A percentile compares a stretch with the other conserved stretches of the same genome.
Evolutionary conservation across 345 rosid species (phyloP).

Genomic region (Eucalyptus globulus): DNA sequence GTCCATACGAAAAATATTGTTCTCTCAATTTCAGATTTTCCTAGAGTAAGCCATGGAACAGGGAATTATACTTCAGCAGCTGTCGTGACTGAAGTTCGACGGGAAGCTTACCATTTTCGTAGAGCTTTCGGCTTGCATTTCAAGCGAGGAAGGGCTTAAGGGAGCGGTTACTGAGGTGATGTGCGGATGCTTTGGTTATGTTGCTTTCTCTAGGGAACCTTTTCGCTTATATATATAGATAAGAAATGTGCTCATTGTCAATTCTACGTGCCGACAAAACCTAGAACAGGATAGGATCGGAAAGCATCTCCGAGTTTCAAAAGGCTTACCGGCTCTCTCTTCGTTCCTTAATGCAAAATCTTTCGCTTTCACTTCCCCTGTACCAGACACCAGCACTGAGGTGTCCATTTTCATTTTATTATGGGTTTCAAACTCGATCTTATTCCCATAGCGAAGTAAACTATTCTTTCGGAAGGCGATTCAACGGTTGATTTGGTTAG

Average conservation of each 20-base stretch:
- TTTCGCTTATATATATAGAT: background rate
- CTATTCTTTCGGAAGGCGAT: background rate
- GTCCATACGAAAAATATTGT: background rate
- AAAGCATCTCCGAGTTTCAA: background rate
- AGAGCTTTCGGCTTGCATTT: background rate
- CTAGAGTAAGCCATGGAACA: background rate
- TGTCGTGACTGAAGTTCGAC: background rate
- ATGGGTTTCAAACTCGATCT: background rate
- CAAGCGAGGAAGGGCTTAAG: background rate
- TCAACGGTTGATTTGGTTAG: background rate
- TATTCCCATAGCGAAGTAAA: background rate
- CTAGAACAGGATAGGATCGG: slow-evolving; percentile 1
- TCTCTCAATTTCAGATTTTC: background rate
- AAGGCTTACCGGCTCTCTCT: background rate
- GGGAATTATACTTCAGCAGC: background rate
- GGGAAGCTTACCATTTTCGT: background rate
- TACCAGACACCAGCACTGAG: background rate
- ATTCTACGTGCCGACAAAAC: background rate
- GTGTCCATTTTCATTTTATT: background rate
- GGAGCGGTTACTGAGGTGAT: background rate
- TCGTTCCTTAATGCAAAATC: background rate
- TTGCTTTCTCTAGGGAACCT: background rate
- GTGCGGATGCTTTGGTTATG: background rate
- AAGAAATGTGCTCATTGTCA: background rate
- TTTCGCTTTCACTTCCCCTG: background rate